Conservation (phyloP, 2,329 filamentous ascomycete genomes). For the Fusarium sp. region DNA sequence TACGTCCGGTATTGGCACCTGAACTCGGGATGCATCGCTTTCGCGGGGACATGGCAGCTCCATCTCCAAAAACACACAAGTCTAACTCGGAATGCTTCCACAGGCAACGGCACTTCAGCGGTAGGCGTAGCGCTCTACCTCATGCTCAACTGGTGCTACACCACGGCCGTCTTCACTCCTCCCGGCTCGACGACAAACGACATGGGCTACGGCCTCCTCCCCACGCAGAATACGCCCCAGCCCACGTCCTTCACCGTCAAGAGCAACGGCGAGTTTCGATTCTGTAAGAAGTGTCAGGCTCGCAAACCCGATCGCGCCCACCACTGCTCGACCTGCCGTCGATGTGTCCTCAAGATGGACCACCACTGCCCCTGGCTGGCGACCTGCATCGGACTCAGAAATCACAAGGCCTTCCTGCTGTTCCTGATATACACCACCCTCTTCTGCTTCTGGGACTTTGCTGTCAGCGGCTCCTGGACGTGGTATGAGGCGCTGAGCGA, state of each 20-base stretch:
- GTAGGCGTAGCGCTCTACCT: slow-evolving; percentile 81
- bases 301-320: slow-evolving; percentile 96
- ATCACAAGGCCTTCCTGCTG: slow-evolving; percentile 95
- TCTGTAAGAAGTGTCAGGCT: slow-evolving; percentile 97
- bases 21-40: neutral
- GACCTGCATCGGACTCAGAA: slow-evolving; percentile 92
- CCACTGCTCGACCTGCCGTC: slow-evolving; percentile 95
- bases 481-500: slow-evolving; percentile 83
- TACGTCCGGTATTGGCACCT: slow-evolving; percentile 52
- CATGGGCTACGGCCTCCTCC: slow-evolving; percentile 84
- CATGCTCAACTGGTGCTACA: slow-evolving; percentile 91
- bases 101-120: slow-evolving; percentile 71
- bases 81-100: slow-evolving; percentile 23
- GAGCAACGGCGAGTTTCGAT: slow-evolving; percentile 87
- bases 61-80: neutral
- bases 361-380: slow-evolving; percentile 99
- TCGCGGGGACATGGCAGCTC: neutral
- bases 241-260: slow-evolving; percentile 92
- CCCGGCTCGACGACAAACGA: slow-evolving; percentile 81
- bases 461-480: slow-evolving; percentile 84
- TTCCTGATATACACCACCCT: slow-evolving; percentile 92
- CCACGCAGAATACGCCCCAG: slow-evolving; percentile 74
- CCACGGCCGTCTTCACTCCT: slow-evolving; percentile 91
- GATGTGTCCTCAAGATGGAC: slow-evolving; percentile 99
- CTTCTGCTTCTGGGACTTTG: slow-evolving; percentile 87